These are phyloP conservation scores for Heimioporus sp. DNA, from an alignment of 768 basidiomycete genomes.

Conservation along the genomic window DNA sequence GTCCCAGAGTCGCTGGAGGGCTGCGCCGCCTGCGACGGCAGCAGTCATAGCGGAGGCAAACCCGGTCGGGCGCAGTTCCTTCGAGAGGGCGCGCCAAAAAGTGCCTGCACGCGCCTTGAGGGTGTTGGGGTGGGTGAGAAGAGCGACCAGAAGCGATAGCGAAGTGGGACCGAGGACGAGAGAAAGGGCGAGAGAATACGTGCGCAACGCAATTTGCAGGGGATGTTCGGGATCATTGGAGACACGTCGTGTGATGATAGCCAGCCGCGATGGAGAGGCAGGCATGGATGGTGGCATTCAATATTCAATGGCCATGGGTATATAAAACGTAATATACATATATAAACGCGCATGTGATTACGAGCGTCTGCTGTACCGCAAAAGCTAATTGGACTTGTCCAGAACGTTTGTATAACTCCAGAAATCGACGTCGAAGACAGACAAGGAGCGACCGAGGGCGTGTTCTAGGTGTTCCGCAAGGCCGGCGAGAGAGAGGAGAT, in stretches of 20 bases:
- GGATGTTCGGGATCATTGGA: conserved; percentile 48
- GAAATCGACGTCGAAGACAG: conserved; percentile 53
- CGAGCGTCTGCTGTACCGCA: no score
- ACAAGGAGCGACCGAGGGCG: conserved; percentile 24
- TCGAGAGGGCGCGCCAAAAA: conserved; percentile 40
- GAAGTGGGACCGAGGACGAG: conserved; percentile 68
- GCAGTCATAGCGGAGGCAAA: conserved; percentile 70
- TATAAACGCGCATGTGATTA: no score
- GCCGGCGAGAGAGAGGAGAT: conserved; percentile 48
- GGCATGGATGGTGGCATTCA: no score
- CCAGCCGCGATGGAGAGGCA: not conserved
- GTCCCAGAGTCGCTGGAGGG: conserved; percentile 47
- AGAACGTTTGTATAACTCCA: conserved; percentile 56
- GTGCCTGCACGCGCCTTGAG: conserved; percentile 16
- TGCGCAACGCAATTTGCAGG: conserved; percentile 57
- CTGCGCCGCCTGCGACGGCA: conserved; percentile 61
- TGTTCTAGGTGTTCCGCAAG: conserved; percentile 33
- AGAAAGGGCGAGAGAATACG: conserved; percentile 63
- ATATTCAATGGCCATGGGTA: no score
- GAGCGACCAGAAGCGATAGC: conserved; percentile 47
- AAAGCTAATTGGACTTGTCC: not conserved
- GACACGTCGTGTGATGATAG: not conserved
- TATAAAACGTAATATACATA: no score
- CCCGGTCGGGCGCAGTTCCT: conserved; percentile 59
- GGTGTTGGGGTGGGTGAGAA: conserved; percentile 21